Percentiles rank a stretch among this genome's conserved stretches.
Evolutionary conservation across 352 stramenopile species (phyloP).

Genomic region (Blastocystis sp.): DNA sequence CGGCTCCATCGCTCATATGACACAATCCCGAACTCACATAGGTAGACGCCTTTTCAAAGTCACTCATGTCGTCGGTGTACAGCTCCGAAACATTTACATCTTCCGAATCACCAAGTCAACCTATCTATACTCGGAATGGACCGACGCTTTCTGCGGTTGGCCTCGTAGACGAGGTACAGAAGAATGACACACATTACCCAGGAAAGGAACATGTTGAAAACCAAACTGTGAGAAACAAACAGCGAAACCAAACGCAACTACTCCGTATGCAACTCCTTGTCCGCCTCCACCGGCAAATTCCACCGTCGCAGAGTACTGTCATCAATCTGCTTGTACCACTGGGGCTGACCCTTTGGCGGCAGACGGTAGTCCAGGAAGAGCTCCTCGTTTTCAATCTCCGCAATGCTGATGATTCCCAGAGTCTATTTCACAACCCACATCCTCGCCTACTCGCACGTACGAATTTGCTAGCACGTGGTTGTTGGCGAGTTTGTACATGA

Average conservation of each 20-base stretch:
- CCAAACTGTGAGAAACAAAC: conserved; percentile 5
- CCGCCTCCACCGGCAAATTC: conserved; percentile 41
- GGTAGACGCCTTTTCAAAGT: not conserved
- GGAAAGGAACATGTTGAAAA: not conserved
- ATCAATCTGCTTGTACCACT: conserved; percentile 49
- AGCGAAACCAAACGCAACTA: too few relatives aligned
- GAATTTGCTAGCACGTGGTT: conserved; percentile 37
- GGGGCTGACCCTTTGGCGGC: not conserved
- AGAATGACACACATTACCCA: not conserved
- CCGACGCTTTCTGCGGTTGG: not conserved
- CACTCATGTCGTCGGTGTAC: not conserved
- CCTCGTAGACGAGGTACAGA: not conserved
- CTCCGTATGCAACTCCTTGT: conserved; percentile 30
- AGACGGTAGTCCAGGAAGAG: conserved; percentile 41
- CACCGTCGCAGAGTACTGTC: conserved; percentile 17
- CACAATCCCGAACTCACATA: conserved; percentile 1
- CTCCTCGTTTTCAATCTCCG: conserved; percentile 42
- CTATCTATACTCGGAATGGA: not conserved
- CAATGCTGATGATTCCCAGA: conserved; percentile 25
- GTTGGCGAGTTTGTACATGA: conserved; percentile 52
- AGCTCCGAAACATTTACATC: not conserved
- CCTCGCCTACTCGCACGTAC: not conserved
- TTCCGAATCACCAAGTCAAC: not conserved
- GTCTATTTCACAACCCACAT: not conserved
- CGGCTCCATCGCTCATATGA: not conserved